These are phyloP conservation scores for Mortierella sp. DNA, from an alignment of 371 early-diverging fungal species.

Conservation along the genomic window DNA sequence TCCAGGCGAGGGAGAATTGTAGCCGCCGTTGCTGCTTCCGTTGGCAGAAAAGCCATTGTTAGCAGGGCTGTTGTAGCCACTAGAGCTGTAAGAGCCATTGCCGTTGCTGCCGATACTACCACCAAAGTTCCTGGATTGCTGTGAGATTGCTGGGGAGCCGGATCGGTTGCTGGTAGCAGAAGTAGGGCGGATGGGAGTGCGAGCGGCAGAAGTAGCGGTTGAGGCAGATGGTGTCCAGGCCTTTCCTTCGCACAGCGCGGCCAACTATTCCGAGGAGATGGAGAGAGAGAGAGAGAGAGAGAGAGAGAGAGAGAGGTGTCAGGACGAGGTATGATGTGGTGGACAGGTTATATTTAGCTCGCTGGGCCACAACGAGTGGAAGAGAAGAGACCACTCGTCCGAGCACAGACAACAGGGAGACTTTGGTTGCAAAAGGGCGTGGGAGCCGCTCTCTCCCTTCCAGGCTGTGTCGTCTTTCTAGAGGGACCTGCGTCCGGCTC, in stretches of 20 bases:
- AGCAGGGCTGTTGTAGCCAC: conserved; percentile 35
- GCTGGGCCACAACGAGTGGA: not conserved
- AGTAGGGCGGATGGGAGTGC: conserved; percentile 33
- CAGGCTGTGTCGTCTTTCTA: no score
- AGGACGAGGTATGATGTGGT: not conserved
- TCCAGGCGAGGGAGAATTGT: conserved; percentile 1
- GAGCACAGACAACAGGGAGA: conserved; percentile 5
- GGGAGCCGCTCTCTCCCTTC: no score
- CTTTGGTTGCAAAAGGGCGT: no score
- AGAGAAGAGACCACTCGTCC: not conserved
- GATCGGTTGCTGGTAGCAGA: conserved; percentile 45
- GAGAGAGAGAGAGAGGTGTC: not conserved
- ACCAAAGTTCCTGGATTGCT: conserved; percentile 23
- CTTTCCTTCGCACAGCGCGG: conserved; percentile 61
- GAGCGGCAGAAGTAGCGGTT: conserved; percentile 28
- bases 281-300: not conserved
- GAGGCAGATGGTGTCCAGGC: conserved; percentile 67
- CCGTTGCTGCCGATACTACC: conserved; percentile 13
- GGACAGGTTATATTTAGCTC: not conserved
- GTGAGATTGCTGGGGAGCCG: conserved; percentile 39
- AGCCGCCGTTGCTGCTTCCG: conserved; percentile 20
- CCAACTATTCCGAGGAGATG: conserved; percentile 30
- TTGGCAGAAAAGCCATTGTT: conserved; percentile 9
- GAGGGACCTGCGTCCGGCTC: not conserved
- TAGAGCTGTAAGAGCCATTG: conserved; percentile 18